Conservation (phyloP, 768 basidiomycete species). For the Lactarius hatsudake region DNA sequence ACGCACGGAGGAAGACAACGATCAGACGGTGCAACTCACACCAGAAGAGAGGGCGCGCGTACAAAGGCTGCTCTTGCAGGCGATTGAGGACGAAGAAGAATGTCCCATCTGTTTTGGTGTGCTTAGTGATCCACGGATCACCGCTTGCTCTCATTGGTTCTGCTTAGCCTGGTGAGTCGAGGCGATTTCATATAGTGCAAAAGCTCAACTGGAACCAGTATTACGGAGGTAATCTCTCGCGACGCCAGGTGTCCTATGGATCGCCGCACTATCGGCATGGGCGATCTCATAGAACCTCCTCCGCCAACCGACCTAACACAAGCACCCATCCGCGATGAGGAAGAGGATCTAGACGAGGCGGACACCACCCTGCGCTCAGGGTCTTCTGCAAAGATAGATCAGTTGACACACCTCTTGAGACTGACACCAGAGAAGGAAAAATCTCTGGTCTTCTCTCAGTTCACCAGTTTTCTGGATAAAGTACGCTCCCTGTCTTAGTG, state of each 20-base stretch:
- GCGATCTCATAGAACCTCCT: slow-evolving; percentile 59
- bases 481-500: slow-evolving; percentile 36
- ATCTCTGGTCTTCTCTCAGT: slow-evolving; percentile 86
- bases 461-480: slow-evolving; percentile 82
- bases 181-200: background rate
- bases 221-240: slow-evolving; percentile 63
- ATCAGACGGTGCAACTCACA: slow-evolving; percentile 42
- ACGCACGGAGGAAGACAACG: slow-evolving; percentile 34
- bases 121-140: slow-evolving; percentile 65
- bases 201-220: slow-evolving; percentile 41
- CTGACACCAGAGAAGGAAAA: slow-evolving; percentile 71
- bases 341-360: slow-evolving; percentile 40
- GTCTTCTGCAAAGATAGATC: slow-evolving; percentile 84
- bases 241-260: slow-evolving; percentile 87
- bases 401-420: slow-evolving; percentile 68
- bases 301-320: slow-evolving; percentile 71
- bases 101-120: slow-evolving; percentile 73
- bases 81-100: slow-evolving; percentile 79
- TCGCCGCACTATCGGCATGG: slow-evolving; percentile 55
- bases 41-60: slow-evolving; percentile 54
- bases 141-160: slow-evolving; percentile 68
- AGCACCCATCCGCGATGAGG: slow-evolving; percentile 39
- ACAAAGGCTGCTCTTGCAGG: slow-evolving; percentile 56
- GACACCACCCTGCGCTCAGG: slow-evolving; percentile 41
- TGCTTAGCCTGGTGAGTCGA: slow-evolving; percentile 61